phyloP scores from a whole-genome alignment of 129 eudicot species.

The Oenanthe sinensis region DNA sequence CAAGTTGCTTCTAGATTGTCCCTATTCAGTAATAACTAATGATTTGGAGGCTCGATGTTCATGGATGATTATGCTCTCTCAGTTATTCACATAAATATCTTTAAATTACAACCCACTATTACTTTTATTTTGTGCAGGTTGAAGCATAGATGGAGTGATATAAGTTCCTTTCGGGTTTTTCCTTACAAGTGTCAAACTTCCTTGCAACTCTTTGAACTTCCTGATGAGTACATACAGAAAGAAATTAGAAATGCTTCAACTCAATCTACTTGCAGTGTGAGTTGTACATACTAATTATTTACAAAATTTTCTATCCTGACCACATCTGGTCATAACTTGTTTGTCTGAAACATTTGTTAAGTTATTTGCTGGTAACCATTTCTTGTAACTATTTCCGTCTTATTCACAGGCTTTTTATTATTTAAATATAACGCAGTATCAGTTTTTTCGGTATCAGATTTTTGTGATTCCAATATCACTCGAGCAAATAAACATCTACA shows the following conservation, averaged over 20 bases:
- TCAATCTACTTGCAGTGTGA: constrained; percentile 57
- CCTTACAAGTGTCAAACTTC: constrained; percentile 63
- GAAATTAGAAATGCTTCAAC: constrained; percentile 57
- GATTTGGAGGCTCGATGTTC: background rate
- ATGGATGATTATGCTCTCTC: background rate
- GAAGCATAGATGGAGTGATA: constrained; percentile 68
- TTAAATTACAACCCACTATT: background rate
- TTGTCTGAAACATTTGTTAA: background rate
- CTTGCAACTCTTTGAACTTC: constrained; percentile 70
- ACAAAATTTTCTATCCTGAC: background rate
- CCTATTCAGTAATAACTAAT: background rate
- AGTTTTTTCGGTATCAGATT: background rate
- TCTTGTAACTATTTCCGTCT: background rate
- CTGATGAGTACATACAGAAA: constrained; percentile 78
- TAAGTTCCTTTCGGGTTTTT: constrained; percentile 63
- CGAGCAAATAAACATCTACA: background rate
- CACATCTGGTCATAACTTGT: background rate
- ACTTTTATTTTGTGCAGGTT: constrained; percentile 26
- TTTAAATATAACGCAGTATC: background rate
- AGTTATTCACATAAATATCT: background rate
- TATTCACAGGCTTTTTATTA: background rate
- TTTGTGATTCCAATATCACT: background rate
- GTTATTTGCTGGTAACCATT: background rate
- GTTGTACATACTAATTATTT: constrained; percentile 12
- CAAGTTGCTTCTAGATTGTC: background rate